These are phyloP conservation scores for Suillus paluster DNA, from an alignment of 768 basidiomycete genomes.

Conservation along the genomic window DNA sequence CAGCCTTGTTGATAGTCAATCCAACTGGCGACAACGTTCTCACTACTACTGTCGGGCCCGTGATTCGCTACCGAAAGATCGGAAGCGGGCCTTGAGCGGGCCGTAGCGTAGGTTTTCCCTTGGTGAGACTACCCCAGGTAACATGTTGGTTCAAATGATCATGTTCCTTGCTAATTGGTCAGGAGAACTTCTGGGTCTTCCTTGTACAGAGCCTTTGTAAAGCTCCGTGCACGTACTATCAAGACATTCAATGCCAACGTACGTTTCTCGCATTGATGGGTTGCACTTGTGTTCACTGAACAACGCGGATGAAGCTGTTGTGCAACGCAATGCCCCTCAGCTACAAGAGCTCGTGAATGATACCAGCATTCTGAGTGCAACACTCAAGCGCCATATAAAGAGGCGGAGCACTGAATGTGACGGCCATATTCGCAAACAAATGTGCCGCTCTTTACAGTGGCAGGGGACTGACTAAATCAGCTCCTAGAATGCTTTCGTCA, in stretches of 20 bases:
- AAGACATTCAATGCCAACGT: conserved; percentile 70
- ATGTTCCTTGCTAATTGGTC: too few species aligned
- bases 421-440: conserved; percentile 78
- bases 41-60: too few species aligned
- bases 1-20: not conserved
- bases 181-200: too few species aligned
- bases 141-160: too few species aligned
- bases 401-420: conserved; percentile 65
- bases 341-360: conserved; percentile 73
- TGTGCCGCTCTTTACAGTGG: conserved; percentile 28
- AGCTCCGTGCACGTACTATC: too few species aligned
- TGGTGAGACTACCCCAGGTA: too few species aligned
- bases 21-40: too few species aligned
- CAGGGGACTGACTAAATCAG: conserved; percentile 14
- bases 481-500: conserved; percentile 62
- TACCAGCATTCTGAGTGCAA: conserved; percentile 70
- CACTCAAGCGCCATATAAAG: conserved; percentile 74
- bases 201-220: too few species aligned
- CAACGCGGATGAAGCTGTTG: conserved; percentile 71
- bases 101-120: too few species aligned
- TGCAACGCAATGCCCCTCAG: conserved; percentile 62
- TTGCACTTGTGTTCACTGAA: conserved; percentile 77
- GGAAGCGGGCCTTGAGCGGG: too few species aligned
- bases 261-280: conserved; percentile 68
- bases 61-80: too few species aligned